A percentile compares a stretch with the other conserved stretches of the same genome.
phyloP scores from a whole-genome alignment of 306 rosid species.

The Cicer bijugum region DNA sequence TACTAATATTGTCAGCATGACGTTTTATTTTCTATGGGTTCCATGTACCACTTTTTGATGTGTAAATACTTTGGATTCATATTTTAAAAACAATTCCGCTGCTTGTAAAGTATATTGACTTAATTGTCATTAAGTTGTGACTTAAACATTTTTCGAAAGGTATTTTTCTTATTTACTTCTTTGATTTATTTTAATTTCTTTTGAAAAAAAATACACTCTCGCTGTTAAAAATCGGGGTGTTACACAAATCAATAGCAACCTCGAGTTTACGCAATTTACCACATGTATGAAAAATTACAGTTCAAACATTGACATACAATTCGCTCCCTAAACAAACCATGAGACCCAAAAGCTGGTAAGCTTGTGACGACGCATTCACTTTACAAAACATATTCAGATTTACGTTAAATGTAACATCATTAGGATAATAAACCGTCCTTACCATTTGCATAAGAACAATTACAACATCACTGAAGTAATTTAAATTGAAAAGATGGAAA shows the following conservation, averaged over 20 bases:
- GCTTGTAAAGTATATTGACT: too few species aligned
- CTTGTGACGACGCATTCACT: conserved; percentile 49
- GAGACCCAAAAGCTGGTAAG: conserved; percentile 59
- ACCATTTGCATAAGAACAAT: conserved; percentile 51
- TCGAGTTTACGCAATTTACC: conserved; percentile 49
- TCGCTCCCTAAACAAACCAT: conserved; percentile 56
- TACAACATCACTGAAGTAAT: conserved; percentile 31
- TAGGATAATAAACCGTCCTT: conserved; percentile 52
- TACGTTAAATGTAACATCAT: conserved; percentile 48
- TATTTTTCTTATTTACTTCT: too few species aligned
- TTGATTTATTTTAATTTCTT: too few species aligned
- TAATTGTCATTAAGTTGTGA: too few species aligned
- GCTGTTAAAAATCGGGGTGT: too few species aligned
- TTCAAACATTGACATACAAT: conserved; percentile 45
- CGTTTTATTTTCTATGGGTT: too few species aligned
- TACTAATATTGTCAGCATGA: too few species aligned
- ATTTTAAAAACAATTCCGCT: too few species aligned
- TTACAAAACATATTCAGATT: conserved; percentile 62
- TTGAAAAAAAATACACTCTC: too few species aligned
- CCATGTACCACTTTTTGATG: too few species aligned
- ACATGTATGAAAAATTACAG: conserved; percentile 52
- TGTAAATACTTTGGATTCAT: too few species aligned
- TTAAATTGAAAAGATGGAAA: conserved; percentile 51
- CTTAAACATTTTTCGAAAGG: too few species aligned
- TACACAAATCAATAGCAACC: conserved; percentile 50